These are phyloP conservation scores for Mucor irregularis DNA, from an alignment of 371 early-diverging fungal genomes.

Conservation along the genomic window DNA sequence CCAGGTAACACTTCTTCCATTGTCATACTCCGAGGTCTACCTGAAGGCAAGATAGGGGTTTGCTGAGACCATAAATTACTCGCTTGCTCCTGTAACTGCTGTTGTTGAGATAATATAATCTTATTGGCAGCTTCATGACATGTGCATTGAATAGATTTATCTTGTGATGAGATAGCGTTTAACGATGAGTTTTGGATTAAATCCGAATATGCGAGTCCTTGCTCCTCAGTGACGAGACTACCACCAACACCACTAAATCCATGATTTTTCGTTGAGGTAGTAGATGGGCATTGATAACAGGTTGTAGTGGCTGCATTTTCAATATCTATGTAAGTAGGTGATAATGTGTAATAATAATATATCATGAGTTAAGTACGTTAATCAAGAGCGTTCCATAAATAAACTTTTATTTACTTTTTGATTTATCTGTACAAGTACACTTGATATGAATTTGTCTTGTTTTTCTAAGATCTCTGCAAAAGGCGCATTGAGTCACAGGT, in stretches of 20 bases:
- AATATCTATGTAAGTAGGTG: not conserved
- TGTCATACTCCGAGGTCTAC: constrained; percentile 5
- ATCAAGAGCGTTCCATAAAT: too few relatives aligned
- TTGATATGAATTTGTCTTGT: constrained; percentile 67
- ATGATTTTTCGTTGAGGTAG: too few relatives aligned
- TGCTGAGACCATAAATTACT: not conserved
- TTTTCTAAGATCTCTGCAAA: constrained; percentile 68
- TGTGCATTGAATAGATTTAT: constrained; percentile 7
- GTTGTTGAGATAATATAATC: constrained; percentile 1
- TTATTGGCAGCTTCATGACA: constrained; percentile 15
- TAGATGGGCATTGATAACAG: constrained; percentile 1
- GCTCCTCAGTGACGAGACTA: not conserved
- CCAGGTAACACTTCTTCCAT: not conserved
- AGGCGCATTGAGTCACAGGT: constrained; percentile 68
- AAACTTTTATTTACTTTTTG: constrained; percentile 16
- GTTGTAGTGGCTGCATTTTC: constrained; percentile 9
- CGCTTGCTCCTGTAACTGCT: not conserved
- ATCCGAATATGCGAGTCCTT: not conserved
- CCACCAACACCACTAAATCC: too few relatives aligned
- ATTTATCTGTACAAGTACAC: constrained; percentile 58
- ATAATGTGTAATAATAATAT: not conserved
- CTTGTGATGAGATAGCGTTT: not conserved
- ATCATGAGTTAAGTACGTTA: not conserved
- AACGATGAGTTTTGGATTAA: not conserved
- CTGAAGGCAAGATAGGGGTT: not conserved